Conservation (phyloP, 1,139 yeast genomes). For the Ashbya aceris region DNA sequence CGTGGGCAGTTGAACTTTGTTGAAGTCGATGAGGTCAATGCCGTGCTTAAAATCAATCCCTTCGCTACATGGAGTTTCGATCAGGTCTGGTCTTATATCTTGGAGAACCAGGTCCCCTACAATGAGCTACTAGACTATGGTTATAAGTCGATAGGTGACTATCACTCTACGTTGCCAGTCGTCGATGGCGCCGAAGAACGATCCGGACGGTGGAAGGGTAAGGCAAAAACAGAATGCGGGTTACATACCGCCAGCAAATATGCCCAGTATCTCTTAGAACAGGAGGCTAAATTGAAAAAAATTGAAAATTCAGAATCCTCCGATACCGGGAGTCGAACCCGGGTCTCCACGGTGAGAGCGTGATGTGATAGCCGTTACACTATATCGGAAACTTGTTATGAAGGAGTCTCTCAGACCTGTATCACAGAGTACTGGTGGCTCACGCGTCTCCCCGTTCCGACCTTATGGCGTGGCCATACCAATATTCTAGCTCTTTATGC, state of each 20-base stretch:
- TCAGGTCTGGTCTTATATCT: constrained; percentile 62
- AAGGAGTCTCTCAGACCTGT: no score
- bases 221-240: constrained; percentile 90
- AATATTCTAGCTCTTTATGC: no score
- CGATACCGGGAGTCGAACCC: constrained; percentile 32
- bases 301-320: constrained; percentile 10
- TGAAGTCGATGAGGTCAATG: constrained; percentile 62
- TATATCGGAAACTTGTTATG: constrained; percentile 21
- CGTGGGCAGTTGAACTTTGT: constrained; percentile 66
- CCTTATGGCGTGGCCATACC: no score
- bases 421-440: no score
- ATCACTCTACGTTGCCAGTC: constrained; percentile 89
- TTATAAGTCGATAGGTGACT: constrained; percentile 88
- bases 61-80: constrained; percentile 74
- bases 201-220: constrained; percentile 94
- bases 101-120: constrained; percentile 67
- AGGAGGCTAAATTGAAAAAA: not conserved
- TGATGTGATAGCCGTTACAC: constrained; percentile 31
- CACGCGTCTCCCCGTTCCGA: no score
- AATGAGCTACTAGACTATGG: constrained; percentile 79
- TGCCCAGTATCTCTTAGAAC: constrained; percentile 41
- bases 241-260: constrained; percentile 76
- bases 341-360: constrained; percentile 32
- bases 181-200: constrained; percentile 90
- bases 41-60: constrained; percentile 80